Evolutionary conservation across 495 filamentous ascomycete species (phyloP), one percentile per base, ranked within the genome.

Genomic region (Penicillium argentinense): DNA sequence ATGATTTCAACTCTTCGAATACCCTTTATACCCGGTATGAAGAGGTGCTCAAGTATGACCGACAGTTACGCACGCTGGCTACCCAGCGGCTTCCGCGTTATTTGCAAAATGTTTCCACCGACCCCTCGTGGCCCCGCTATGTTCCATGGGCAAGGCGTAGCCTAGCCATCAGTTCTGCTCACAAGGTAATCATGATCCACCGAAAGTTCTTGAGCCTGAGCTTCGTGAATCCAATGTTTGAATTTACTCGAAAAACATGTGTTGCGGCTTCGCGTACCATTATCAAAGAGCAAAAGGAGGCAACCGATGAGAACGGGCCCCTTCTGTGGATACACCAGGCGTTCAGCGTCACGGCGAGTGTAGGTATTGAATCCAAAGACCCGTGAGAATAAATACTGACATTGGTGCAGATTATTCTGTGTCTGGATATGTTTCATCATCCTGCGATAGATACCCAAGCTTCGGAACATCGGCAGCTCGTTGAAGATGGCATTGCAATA

Each of bases 171-270:
- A 68, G 67, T 27, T 62, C 62, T 11, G 54, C 59, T 2, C 72
- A 75, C 42, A 75, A 75, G 47, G 58, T 72, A 18, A 75, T 75
- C 28, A 73, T 73, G 72, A 69, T 75, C 16, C 69, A 75, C 44
- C 51, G 71, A 17, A 66, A 64, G 17, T 75, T 73, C 30, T 42
- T 75, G 1, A 64, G 60, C 18, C 40, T 59, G 34, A 72, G 68
- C 41, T 75, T 75, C 50, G 56, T 57, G 4, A 64, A 66, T 34
- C 64, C 67, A 0, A 64, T 62, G 45, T 75, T 64, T 32, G 62
- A 59, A 7, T 68, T 66, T 11, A 71, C 64, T 23, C 55, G 68
- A 16, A 56, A 63, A 41, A 70, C 69, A 0, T 73, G 68, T 27
- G 53, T 68, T 4, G 64, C 60, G 3, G 63, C 69, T 1, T 65